phyloP scores from a whole-genome alignment of 202 grass and related monocot species.

The Panicum virgatum region DNA sequence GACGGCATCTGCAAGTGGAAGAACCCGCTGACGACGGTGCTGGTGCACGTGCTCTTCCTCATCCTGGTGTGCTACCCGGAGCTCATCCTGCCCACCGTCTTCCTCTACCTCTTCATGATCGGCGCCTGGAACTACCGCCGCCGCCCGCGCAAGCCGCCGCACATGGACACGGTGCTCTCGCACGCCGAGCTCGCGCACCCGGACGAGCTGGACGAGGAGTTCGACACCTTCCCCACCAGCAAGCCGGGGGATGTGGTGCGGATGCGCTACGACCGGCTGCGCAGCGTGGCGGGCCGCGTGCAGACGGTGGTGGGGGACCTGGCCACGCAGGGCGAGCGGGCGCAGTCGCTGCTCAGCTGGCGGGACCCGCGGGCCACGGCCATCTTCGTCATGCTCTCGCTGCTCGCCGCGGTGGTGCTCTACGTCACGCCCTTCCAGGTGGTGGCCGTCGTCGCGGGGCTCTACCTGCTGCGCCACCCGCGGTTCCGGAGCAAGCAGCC shows the following conservation, averaged over 20 bases:
- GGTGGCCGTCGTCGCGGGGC: constrained; percentile 50
- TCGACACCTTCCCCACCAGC: constrained; percentile 88
- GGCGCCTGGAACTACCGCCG: constrained; percentile 66
- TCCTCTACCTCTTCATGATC: constrained; percentile 73
- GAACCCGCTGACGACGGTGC: constrained; percentile 76
- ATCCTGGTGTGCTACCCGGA: constrained; percentile 84
- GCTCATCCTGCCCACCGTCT: constrained; percentile 80
- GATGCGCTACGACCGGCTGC: constrained; percentile 77
- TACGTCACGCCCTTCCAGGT: constrained; percentile 81
- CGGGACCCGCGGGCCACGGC: constrained; percentile 63
- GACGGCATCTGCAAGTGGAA: constrained; percentile 72
- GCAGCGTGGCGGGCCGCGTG: constrained; percentile 67
- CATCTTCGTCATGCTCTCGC: constrained; percentile 61
- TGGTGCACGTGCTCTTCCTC: constrained; percentile 82
- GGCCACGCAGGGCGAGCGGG: constrained; percentile 77
- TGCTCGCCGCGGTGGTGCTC: constrained; percentile 49
- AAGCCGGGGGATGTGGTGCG: constrained; percentile 55
- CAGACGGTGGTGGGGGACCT: constrained; percentile 87
- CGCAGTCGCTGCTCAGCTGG: constrained; percentile 76
- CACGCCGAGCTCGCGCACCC: constrained; percentile 54
- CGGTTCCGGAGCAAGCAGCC: constrained; percentile 80
- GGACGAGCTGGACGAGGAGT: constrained; percentile 97
- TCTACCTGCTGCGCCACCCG: constrained; percentile 81
- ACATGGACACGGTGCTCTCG: constrained; percentile 78
- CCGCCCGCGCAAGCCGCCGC: constrained; percentile 53